Evolutionary conservation across 2,329 filamentous ascomycete species (phyloP), one percentile per base, ranked within the genome.

Genomic region (Bipolaris oryzae): DNA sequence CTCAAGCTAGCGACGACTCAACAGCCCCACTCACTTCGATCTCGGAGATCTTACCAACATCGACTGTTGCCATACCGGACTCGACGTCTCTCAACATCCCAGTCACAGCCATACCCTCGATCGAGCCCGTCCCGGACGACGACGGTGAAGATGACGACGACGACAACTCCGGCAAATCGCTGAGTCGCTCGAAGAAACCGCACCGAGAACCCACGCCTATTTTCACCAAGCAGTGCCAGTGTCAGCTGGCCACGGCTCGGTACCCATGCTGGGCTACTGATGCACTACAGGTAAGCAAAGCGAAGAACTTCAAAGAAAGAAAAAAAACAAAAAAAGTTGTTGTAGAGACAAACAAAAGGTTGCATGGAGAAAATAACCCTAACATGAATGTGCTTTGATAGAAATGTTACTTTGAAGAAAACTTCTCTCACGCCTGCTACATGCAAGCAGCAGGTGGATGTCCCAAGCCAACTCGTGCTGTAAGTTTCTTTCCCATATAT

Each of bases 161-260:
- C 7, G 45, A 43, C 21, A 33, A 33, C 5, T 34, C 48, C 23
- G 53, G 34, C 35, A 21, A 21, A 25, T 23, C 37, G 9, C 25
- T 13, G n/a, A 53, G 54, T 25, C 51, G 53, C 20, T 52, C 58
- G 4, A 60, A 45, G 83, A 85, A 6, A 80, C 84, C 44, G 78
- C 84, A 52, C 65, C 89, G 25, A 73, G 81, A 16, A 75, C 80
- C 55, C 78, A 87, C 62, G 70, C 77, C 38, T 79, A 86, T 28
- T 76, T 95, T 45, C 74, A 84, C n/a, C 77, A 81, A 50, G 78
- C 81, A 33, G 91, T 73, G 68, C 39, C 58, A 67, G 25, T 73
- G 70, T 53, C 55, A 66, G 20, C 23, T 70, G 39, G 50, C 55
- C 42, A 71, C 66, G 25, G 64, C 63, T 7, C 16, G 34, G 44